phyloP scores from a whole-genome alignment of 768 basidiomycete genomes.

The Leccinum ochraceum region DNA sequence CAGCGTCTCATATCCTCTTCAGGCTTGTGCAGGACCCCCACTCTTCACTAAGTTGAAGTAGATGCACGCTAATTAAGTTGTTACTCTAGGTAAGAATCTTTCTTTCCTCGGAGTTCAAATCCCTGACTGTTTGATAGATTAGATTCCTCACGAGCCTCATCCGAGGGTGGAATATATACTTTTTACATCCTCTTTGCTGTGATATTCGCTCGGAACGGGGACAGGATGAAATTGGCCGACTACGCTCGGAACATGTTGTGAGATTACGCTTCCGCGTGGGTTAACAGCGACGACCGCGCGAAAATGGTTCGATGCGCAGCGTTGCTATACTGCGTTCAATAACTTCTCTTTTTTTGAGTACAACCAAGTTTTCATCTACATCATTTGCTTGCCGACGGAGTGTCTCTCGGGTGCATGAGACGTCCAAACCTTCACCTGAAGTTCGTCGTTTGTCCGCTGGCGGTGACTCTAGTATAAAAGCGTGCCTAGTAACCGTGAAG shows the following conservation, averaged over 20 bases:
- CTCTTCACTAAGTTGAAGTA: slow-evolving; percentile 72
- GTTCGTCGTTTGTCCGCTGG: too few species aligned
- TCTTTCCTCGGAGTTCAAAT: neutral
- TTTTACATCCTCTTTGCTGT: neutral
- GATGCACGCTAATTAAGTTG: neutral
- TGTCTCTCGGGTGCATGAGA: too few species aligned
- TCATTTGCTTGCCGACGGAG: too few species aligned
- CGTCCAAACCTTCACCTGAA: too few species aligned
- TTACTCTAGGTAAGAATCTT: slow-evolving; percentile 21
- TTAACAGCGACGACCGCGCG: too few species aligned
- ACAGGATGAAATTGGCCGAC: neutral
- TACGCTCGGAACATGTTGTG: neutral
- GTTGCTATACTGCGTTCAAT: neutral
- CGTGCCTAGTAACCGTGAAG: too few species aligned
- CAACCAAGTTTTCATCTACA: too few species aligned
- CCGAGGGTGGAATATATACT: slow-evolving; percentile 15
- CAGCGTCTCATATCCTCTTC: slow-evolving; percentile 15
- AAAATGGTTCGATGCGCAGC: neutral
- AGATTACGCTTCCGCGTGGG: neutral
- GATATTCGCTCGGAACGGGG: neutral
- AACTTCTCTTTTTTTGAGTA: too few species aligned
- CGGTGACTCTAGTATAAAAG: too few species aligned
- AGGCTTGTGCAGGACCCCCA: slow-evolving; percentile 69
- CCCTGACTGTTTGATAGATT: slow-evolving; percentile 12
- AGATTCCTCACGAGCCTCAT: slow-evolving; percentile 11